Conservation (phyloP, 371 early-diverging fungal species). For the Rhizopus stolonifer region DNA sequence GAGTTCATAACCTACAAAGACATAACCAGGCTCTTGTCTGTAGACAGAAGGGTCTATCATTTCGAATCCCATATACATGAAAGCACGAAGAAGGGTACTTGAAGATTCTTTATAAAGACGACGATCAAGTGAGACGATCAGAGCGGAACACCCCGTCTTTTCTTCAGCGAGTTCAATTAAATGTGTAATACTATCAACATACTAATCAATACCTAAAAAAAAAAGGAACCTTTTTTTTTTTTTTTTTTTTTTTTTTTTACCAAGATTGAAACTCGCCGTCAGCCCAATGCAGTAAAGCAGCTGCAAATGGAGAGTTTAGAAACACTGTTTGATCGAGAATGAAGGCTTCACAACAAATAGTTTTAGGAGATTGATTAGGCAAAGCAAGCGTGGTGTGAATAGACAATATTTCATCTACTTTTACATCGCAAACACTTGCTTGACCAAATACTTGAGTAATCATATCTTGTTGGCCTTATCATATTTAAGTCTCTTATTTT, state of each 20-base stretch:
- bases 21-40: constrained; percentile 48
- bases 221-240: too few relatives aligned
- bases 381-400: constrained; percentile 28
- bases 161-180: constrained; percentile 52
- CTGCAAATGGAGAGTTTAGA: constrained; percentile 35
- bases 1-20: constrained; percentile 58
- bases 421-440: constrained; percentile 13
- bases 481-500: too few relatives aligned
- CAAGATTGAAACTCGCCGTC: constrained; percentile 48
- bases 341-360: constrained; percentile 43
- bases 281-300: constrained; percentile 34
- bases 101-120: constrained; percentile 23
- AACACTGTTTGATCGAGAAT: constrained; percentile 46
- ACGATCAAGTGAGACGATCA: constrained; percentile 39
- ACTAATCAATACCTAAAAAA: not conserved
- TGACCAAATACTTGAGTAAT: constrained; percentile 39
- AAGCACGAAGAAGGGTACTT: constrained; percentile 47
- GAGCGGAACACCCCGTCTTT: constrained; percentile 38
- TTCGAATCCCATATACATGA: constrained; percentile 66
- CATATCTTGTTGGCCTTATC: constrained; percentile 27
- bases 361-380: constrained; percentile 15
- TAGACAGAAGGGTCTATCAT: constrained; percentile 55
- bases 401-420: constrained; percentile 33
- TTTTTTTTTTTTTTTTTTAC: constrained; percentile 19
- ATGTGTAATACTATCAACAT: constrained; percentile 37